Percentiles rank a stretch among this genome's conserved stretches.
phyloP scores from a whole-genome alignment of 2,329 filamentous ascomycete genomes.

The Dothideomycetes sp. region DNA sequence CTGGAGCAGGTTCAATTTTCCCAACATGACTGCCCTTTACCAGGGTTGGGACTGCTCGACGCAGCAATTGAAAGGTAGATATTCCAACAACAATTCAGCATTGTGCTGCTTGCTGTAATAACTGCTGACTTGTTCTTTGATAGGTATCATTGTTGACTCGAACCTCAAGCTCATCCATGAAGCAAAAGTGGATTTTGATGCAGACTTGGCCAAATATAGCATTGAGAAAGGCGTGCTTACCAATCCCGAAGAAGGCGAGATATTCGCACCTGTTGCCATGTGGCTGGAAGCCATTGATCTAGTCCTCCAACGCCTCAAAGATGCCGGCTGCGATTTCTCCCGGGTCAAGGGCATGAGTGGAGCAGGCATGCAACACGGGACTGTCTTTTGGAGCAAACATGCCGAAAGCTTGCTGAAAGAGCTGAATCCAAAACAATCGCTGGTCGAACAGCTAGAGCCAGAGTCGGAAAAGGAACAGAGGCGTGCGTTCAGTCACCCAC shows the following conservation, averaged over 20 bases:
- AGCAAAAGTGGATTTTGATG: conserved; percentile 92
- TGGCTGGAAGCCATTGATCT: conserved; percentile 90
- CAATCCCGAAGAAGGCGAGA: conserved; percentile 73
- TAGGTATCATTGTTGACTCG: conserved; percentile 74
- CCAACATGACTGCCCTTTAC: too few species aligned
- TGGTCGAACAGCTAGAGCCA: conserved; percentile 60
- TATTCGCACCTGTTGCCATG: conserved; percentile 85
- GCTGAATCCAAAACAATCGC: conserved; percentile 48
- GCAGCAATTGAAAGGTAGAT: conserved; percentile 80
- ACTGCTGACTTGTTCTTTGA: not conserved
- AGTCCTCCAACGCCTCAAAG: conserved; percentile 62
- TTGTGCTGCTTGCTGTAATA: not conserved
- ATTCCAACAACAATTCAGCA: not conserved
- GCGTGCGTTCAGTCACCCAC: conserved; percentile 68
- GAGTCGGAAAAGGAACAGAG: conserved; percentile 24
- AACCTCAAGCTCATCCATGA: conserved; percentile 70
- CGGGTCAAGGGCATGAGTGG: conserved; percentile 75
- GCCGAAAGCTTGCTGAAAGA: conserved; percentile 54
- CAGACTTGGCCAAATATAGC: conserved; percentile 58
- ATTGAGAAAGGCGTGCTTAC: conserved; percentile 80
- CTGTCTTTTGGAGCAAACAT: conserved; percentile 76
- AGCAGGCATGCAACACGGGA: conserved; percentile 94
- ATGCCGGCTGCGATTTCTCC: conserved; percentile 59
- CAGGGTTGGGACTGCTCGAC: conserved; percentile 97
- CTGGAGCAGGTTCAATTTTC: too few species aligned